Base-by-base conservation (phyloP, 2,329 filamentous ascomycete genomes). In the Endoconidiophora polonica region DNA sequence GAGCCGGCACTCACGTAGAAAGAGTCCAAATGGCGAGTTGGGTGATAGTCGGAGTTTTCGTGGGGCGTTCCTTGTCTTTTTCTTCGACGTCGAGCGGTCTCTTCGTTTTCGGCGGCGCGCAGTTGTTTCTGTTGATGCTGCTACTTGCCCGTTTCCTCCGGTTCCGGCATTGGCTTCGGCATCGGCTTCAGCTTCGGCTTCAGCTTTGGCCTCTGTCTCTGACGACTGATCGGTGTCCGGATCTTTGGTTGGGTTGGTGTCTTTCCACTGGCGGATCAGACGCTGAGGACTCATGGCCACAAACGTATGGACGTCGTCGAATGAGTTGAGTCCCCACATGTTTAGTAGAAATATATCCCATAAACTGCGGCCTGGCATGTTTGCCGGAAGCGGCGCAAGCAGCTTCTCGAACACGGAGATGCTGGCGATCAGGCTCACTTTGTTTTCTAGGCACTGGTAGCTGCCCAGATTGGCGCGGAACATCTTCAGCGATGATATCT, bases 311-410 rank as follows among this genome's bases (percentile, higher is more conserved):
- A 96, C 66, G 0, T 79, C 76, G 64, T 96, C 77, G 9, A 93
- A 73, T 18, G 83, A 90, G 59, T 88, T 79, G 56, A 96, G 77
- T 14, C 73, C 72, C 90, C 91, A 96, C 22, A 96, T 68, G 55
- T 79, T 81, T 50, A 77, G 75, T 10, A 96, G 72, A 51, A 95
- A 85, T 2, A 83, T 68, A 60, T 96, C 87, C 78, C 88, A 91
- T n/a, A 95, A 66, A n/a, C 76, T 81, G 44, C 83, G 74, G 2
- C 86, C 86, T 0, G 86, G 83, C 51, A 86, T 2, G 6, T 46
- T 66, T 37, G 72, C 71, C 57, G 69, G 67, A 23, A 72, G 70
- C 24, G 68, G 65, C 18, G 62, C 60, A 14, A 81, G 69, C n/a
- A 78, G 64, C 49, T 66, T 68, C 61, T 81, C 76, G 55, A 81